These are phyloP conservation scores for Phytophthora melonis DNA, from an alignment of 352 stramenopile species.

Conservation along the genomic window DNA sequence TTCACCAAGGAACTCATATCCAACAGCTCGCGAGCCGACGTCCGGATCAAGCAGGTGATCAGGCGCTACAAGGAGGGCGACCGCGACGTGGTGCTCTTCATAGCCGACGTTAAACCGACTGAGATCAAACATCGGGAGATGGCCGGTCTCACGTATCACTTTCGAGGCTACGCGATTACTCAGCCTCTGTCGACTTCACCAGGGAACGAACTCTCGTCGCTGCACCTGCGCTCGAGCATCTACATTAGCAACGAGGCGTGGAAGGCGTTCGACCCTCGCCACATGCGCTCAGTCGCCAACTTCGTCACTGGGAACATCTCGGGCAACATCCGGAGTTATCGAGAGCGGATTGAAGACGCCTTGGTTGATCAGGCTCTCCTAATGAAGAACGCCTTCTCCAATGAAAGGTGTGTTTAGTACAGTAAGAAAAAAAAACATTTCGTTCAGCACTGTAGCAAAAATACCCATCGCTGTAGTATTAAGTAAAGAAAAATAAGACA, in stretches of 20 bases:
- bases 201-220: constrained; percentile 38
- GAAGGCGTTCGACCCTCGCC: constrained; percentile 19
- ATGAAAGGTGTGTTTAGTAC: too few relatives aligned
- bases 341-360: constrained; percentile 54
- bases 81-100: constrained; percentile 21
- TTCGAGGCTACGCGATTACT: constrained; percentile 41
- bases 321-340: constrained; percentile 39
- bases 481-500: too few relatives aligned
- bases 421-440: too few relatives aligned
- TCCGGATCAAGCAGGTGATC: constrained; percentile 23
- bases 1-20: constrained; percentile 29
- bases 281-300: constrained; percentile 42
- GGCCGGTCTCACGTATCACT: constrained; percentile 15
- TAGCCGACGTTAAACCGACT: constrained; percentile 11
- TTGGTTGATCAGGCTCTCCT: constrained; percentile 18
- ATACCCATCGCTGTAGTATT: too few relatives aligned
- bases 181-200: constrained; percentile 30
- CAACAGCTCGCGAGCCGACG: constrained; percentile 21
- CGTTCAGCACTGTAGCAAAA: too few relatives aligned
- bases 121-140: constrained; percentile 27
- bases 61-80: constrained; percentile 11
- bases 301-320: constrained; percentile 46
- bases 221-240: constrained; percentile 55
- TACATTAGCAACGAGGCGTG: constrained; percentile 44
- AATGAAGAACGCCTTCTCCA: neutral